Percentiles rank a stretch among this genome's conserved stretches.
phyloP scores from a whole-genome alignment of 257 asterid genomes.

The Agastache rugosa region DNA sequence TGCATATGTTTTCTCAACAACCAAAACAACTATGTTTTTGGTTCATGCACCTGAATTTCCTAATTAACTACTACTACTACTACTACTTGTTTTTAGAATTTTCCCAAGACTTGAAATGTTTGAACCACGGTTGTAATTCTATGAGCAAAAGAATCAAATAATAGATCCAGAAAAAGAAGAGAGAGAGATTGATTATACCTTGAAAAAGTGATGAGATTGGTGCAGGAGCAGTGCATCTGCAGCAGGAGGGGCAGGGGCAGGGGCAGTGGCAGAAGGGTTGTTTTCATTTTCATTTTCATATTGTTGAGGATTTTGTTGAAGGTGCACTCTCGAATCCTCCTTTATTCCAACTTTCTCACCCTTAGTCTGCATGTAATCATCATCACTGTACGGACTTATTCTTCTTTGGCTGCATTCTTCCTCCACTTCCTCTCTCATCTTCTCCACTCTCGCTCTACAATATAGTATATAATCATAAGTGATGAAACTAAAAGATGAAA shows the following conservation, averaged over 20 bases:
- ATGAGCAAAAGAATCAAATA: background rate
- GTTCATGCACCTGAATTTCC: conserved; percentile 31
- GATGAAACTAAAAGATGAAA: background rate
- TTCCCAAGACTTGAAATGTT: background rate
- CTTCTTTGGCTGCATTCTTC: conserved; percentile 61
- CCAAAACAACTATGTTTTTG: conserved; percentile 37
- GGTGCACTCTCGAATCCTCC: conserved; percentile 44
- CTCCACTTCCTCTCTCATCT: conserved; percentile 39
- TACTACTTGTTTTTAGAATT: background rate
- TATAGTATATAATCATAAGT: background rate
- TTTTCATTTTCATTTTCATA: conserved; percentile 32
- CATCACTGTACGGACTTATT: conserved; percentile 57
- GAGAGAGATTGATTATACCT: conserved; percentile 60
- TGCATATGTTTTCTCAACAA: conserved; percentile 49
- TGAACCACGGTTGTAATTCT: background rate
- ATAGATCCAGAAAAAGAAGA: background rate
- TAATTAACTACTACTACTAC: background rate
- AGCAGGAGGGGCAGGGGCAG: conserved; percentile 30
- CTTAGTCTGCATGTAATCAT: conserved; percentile 57
- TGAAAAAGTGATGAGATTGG: conserved; percentile 58
- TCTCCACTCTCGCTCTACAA: conserved; percentile 53
- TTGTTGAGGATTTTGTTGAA: conserved; percentile 41
- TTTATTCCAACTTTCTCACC: conserved; percentile 49
- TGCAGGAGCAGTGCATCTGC: conserved; percentile 39
- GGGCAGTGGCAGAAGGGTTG: conserved; percentile 41